phyloP scores from a whole-genome alignment of 1,284 basidiomycete genomes.

The Xerocomus minutiporus region DNA sequence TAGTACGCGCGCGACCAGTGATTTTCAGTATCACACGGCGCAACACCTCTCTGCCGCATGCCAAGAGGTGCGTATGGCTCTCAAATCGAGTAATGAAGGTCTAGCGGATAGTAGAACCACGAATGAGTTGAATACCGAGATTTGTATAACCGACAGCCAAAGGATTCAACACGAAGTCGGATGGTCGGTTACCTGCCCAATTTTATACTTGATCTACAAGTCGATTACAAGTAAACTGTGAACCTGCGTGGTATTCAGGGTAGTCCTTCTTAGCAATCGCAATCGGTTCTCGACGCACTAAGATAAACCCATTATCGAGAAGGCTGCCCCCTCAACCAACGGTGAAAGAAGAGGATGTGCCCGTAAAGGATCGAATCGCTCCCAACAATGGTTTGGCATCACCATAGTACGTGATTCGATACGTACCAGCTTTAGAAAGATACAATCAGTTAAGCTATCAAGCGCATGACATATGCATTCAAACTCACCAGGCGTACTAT shows the following conservation, averaged over 20 bases:
- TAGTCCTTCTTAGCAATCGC: too few species aligned
- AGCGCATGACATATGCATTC: background rate
- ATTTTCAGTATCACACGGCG: too few species aligned
- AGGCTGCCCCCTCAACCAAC: constrained; percentile 29
- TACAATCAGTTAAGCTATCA: background rate
- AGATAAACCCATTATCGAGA: background rate
- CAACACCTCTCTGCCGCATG: too few species aligned
- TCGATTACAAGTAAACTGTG: background rate
- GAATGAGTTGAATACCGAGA: background rate
- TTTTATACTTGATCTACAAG: background rate
- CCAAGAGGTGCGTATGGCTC: too few species aligned
- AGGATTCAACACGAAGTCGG: background rate
- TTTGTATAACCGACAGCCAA: background rate
- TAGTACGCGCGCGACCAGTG: too few species aligned
- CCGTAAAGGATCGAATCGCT: constrained; percentile 56
- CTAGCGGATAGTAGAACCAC: too few species aligned
- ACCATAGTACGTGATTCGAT: constrained; percentile 70
- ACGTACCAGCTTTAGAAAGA: constrained; percentile 50
- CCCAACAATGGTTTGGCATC: constrained; percentile 68
- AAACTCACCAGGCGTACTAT: constrained; percentile 39
- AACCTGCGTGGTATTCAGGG: background rate
- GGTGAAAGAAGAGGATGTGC: constrained; percentile 58
- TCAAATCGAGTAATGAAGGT: too few species aligned
- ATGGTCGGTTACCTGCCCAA: background rate
- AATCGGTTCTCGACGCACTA: background rate